phyloP scores from a whole-genome alignment of 768 basidiomycete species.

The Chiua virens region DNA sequence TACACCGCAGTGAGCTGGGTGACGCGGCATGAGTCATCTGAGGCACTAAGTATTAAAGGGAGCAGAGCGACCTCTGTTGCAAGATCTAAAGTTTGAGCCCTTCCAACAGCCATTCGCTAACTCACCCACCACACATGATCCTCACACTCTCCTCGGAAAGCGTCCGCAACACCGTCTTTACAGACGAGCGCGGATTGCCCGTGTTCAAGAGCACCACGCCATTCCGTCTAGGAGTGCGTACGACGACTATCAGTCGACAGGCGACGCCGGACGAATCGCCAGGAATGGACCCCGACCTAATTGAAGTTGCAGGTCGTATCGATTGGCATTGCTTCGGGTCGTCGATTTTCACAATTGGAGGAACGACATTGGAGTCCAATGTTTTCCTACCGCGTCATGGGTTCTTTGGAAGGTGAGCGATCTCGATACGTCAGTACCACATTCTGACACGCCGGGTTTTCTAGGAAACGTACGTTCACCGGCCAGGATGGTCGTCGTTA shows the following conservation, averaged over 20 bases:
- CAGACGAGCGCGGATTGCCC: constrained; percentile 25
- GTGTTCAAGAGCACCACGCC: constrained; percentile 28
- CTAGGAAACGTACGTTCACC: constrained; percentile 29
- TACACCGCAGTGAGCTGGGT: too few relatives aligned
- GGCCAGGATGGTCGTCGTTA: constrained; percentile 34
- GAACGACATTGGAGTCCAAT: constrained; percentile 21
- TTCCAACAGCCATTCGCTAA: too few relatives aligned
- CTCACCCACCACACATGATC: constrained; percentile 15
- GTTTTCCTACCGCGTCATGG: constrained; percentile 24
- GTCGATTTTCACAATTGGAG: constrained; percentile 31
- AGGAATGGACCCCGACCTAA: constrained; percentile 16
- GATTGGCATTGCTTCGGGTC: constrained; percentile 31
- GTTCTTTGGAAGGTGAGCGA: constrained; percentile 12
- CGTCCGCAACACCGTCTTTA: constrained; percentile 28
- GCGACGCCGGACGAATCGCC: background rate
- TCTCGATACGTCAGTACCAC: too few relatives aligned
- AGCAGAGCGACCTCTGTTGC: too few relatives aligned
- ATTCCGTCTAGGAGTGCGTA: constrained; percentile 12
- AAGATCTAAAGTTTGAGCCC: too few relatives aligned
- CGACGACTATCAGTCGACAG: constrained; percentile 20
- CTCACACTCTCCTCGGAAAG: constrained; percentile 26
- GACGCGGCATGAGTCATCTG: too few relatives aligned
- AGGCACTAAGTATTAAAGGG: too few relatives aligned
- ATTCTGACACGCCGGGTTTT: background rate
- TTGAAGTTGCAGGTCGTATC: constrained; percentile 31